Evolutionary conservation across 495 filamentous ascomycete genomes (phyloP).

Genomic region (Tuber brumale): DNA sequence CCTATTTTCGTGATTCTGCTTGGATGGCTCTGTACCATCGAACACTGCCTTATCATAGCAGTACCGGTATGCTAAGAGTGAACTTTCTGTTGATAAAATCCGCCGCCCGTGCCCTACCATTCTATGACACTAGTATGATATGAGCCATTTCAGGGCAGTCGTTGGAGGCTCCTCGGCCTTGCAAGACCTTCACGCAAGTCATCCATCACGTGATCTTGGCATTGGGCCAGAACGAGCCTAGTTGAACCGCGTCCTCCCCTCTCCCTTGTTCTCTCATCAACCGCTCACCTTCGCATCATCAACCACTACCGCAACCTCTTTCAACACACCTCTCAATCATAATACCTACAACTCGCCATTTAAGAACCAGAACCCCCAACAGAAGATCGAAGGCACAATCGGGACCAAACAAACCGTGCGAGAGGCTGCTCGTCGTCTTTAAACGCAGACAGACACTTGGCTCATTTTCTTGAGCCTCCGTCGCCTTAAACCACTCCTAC

Average conservation of each 20-base stretch:
- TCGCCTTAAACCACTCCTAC: neutral
- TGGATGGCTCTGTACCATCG: neutral
- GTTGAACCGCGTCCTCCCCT: slow-evolving; percentile 5
- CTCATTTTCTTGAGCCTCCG: neutral
- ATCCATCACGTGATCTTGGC: slow-evolving; percentile 2
- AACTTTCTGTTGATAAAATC: neutral
- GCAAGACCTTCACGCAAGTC: neutral
- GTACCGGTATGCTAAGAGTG: neutral
- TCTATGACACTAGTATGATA: neutral
- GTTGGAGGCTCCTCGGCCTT: neutral
- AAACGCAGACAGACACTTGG: neutral
- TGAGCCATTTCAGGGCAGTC: neutral
- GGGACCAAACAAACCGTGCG: neutral
- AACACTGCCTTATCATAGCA: neutral
- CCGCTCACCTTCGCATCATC: neutral
- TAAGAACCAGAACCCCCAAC: neutral
- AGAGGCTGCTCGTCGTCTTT: neutral
- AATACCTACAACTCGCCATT: neutral
- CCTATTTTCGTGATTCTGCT: neutral
- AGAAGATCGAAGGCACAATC: neutral
- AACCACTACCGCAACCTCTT: neutral
- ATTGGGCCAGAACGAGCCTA: neutral
- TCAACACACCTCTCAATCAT: neutral
- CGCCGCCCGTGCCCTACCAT: neutral
- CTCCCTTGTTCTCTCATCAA: slow-evolving; percentile 6